A percentile compares a stretch with the other conserved stretches of the same genome.
phyloP scores from a whole-genome alignment of 2,329 filamentous ascomycete species.

The Lecanoromycetidae sp. region DNA sequence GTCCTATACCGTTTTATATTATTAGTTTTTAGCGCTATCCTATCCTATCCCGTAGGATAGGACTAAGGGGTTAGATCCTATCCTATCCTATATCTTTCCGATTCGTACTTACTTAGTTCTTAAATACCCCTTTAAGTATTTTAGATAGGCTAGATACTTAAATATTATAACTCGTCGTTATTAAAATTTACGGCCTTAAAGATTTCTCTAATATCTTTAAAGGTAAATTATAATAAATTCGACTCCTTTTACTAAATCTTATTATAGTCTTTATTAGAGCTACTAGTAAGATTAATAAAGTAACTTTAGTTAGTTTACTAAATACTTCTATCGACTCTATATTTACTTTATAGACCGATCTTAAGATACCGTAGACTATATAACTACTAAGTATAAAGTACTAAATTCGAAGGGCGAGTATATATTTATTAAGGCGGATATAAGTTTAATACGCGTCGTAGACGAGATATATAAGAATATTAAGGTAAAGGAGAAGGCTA shows the following conservation, averaged over 20 bases:
- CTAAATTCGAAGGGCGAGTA: conserved; percentile 36
- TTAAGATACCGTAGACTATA: conserved; percentile 29
- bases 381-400: conserved; percentile 32
- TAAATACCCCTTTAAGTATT: no score
- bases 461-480: conserved; percentile 41
- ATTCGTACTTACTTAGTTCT: no score
- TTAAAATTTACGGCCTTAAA: no score
- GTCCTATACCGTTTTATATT: no score
- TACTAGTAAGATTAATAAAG: conserved; percentile 40
- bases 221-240: no score
- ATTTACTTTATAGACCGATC: conserved; percentile 41
- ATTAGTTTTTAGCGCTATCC: no score
- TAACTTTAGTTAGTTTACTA: conserved; percentile 25
- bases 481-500: conserved; percentile 35
- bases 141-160: no score
- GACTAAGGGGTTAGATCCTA: no score
- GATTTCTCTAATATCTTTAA: no score
- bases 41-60: no score
- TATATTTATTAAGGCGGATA: conserved; percentile 35
- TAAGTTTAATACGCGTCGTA: conserved; percentile 36
- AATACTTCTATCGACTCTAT: conserved; percentile 24
- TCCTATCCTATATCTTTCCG: no score
- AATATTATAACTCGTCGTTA: no score
- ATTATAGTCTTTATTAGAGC: conserved; percentile 41
- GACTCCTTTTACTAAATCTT: conserved; percentile 29